Conservation (phyloP, 805 yeast species). For the Metschnikowia arizonensis region DNA sequence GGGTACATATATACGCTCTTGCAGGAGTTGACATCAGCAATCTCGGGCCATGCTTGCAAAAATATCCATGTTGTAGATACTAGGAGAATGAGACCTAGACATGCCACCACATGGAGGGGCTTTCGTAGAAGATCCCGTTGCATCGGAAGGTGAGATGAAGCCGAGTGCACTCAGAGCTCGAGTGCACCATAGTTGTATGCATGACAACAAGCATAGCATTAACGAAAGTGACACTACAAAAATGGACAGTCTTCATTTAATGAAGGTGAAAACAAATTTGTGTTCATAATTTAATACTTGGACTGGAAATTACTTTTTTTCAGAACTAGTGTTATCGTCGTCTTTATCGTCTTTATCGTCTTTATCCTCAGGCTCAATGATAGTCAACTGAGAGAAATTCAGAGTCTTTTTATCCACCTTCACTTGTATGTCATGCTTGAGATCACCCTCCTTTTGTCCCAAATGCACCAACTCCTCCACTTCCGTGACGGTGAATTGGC, state of each 20-base stretch:
- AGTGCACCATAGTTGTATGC: not conserved
- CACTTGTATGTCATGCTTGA: conserved; percentile 25
- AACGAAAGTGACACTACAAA: too few relatives aligned
- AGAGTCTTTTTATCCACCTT: conserved; percentile 22
- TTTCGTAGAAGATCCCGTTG: conserved; percentile 14
- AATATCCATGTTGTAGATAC: conserved; percentile 10
- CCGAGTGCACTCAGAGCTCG: not conserved
- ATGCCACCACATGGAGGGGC: conserved; percentile 16
- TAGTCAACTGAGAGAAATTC: conserved; percentile 30
- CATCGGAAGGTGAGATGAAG: conserved; percentile 3
- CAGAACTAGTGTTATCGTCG: not conserved
- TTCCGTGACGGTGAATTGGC: conserved; percentile 37
- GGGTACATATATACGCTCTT: conserved; percentile 76
- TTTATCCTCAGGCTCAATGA: conserved; percentile 17
- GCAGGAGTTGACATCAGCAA: conserved; percentile 47
- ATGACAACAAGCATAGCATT: not conserved
- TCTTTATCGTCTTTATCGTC: not conserved
- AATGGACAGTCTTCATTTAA: too few relatives aligned
- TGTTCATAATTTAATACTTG: too few relatives aligned
- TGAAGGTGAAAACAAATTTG: too few relatives aligned
- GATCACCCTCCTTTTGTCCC: conserved; percentile 30
- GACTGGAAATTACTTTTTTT: not conserved
- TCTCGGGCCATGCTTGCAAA: conserved; percentile 15
- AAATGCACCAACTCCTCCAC: conserved; percentile 27
- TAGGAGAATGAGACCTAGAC: conserved; percentile 11